Base-by-base conservation (phyloP, 805 yeast species). In the Debaryomyces tyrocola region DNA sequence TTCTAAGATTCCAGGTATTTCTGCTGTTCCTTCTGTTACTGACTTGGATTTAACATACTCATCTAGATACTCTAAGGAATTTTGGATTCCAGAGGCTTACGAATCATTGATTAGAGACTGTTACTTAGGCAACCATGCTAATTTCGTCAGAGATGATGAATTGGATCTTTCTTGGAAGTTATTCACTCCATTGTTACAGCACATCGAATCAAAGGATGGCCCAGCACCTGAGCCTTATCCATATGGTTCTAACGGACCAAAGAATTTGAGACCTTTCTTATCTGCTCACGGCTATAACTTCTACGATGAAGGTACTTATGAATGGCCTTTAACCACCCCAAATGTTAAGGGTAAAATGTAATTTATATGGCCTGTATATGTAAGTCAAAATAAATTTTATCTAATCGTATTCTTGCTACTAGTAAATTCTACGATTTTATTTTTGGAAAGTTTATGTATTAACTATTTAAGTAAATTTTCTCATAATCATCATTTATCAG, bases 71-170 rank as follows among this genome's bases (percentile, higher is more conserved):
- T 72, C 77, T 21, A 74, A 87, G 53, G 86, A 89, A 63, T 86
- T 89, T 72, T 87, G 94, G 85, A 91, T 94, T 60, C 98, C 99
- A 38, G 97, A 92, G 75, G 98, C 98, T 36, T 94, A 94, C 69
- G 99, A 94, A 75, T 87, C 97, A 1, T 81, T 94, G 58, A 89
- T 94, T 59, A 83, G 95, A 69, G 98, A 94, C 69, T 87, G 92
- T 52, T 70, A 86, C 63, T 79, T 82, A 56, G 98, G 95, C 47
- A 96, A 91, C 69, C 99, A 94, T 72, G 87, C 98, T 43, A 92
- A 92, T 74, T 94, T 94, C 65, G 98, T 94, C 29, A 85, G 99
- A 73, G 97, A 92, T 64, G 99, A 94, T 66, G 99, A 94, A 74
- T 80, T 94, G 63, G 97, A 91, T 46, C 83, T 85, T 48, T 85